A percentile compares a stretch with the other conserved stretches of the same genome.
These are phyloP conservation scores for Angomonas deanei DNA, from an alignment of 208 protist species.

Conservation along the genomic window DNA sequence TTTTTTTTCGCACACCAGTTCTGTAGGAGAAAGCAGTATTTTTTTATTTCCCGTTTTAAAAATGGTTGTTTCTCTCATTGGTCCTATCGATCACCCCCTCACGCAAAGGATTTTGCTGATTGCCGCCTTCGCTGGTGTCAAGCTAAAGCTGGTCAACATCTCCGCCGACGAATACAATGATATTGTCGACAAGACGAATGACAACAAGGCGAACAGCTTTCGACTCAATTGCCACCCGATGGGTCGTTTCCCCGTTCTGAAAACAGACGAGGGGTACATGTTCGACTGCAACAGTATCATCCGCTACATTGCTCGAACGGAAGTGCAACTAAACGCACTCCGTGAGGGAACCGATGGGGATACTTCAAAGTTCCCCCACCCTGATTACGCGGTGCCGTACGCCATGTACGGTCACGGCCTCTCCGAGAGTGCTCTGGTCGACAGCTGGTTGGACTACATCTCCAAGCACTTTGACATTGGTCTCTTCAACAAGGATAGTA, in stretches of 20 bases:
- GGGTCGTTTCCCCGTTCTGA: slow-evolving; percentile 50
- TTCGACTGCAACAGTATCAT: slow-evolving; percentile 77
- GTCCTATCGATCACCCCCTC: slow-evolving; percentile 33
- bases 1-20: slow-evolving; percentile 6
- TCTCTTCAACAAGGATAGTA: slow-evolving; percentile 6
- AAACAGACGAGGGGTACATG: slow-evolving; percentile 75
- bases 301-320: slow-evolving; percentile 56
- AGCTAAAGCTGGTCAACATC: slow-evolving; percentile 39
- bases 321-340: slow-evolving; percentile 29
- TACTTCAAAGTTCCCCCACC: slow-evolving; percentile 29
- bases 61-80: slow-evolving; percentile 65
- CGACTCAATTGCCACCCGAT: slow-evolving; percentile 66
- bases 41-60: not conserved
- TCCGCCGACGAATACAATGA: not conserved
- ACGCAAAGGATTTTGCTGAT: slow-evolving; percentile 62
- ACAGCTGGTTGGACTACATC: slow-evolving; percentile 79
- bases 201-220: slow-evolving; percentile 58
- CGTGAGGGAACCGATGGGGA: not conserved
- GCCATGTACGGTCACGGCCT: slow-evolving; percentile 64
- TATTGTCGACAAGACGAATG: slow-evolving; percentile 19
- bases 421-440: slow-evolving; percentile 54
- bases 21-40: not conserved
- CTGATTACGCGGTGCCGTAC: slow-evolving; percentile 54
- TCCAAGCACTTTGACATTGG: slow-evolving; percentile 39
- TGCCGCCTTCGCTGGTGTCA: slow-evolving; percentile 59